Percentiles rank a stretch among this genome's conserved stretches.
phyloP scores from a whole-genome alignment of 1,284 basidiomycete species.

The Anthracocystis walkeri region DNA sequence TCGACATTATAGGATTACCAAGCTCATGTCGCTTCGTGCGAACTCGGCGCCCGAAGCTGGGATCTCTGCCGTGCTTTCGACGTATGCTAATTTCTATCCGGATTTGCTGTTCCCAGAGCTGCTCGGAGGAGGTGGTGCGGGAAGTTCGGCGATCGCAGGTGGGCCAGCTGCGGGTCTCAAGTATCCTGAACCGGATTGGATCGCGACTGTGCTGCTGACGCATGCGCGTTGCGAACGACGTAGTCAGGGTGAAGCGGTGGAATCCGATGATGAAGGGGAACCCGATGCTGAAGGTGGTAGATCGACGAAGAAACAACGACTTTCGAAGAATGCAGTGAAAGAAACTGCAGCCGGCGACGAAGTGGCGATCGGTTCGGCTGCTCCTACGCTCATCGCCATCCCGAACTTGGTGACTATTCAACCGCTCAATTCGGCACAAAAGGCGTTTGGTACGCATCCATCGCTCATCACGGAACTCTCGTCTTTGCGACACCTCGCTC shows the following conservation, averaged over 20 bases:
- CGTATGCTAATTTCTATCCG: conserved; percentile 56
- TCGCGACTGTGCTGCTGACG: conserved; percentile 32
- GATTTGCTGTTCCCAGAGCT: conserved; percentile 56
- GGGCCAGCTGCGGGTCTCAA: conserved; percentile 37
- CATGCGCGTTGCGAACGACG: conserved; percentile 38
- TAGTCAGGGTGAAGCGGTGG: conserved; percentile 25
- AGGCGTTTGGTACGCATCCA: conserved; percentile 38
- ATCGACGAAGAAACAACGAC: conserved; percentile 24
- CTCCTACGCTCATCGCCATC: conserved; percentile 25
- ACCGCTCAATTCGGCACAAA: conserved; percentile 39
- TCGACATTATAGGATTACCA: conserved; percentile 54
- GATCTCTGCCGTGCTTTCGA: conserved; percentile 48
- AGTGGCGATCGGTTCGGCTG: conserved; percentile 8
- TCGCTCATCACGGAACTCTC: conserved; percentile 52
- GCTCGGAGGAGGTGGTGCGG: conserved; percentile 29
- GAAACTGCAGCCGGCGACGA: conserved; percentile 16
- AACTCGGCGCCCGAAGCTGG: conserved; percentile 37
- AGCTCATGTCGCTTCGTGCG: conserved; percentile 48
- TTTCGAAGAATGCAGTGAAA: conserved; percentile 23
- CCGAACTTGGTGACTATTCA: conserved; percentile 52
- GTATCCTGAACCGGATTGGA: conserved; percentile 50
- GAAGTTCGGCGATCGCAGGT: conserved; percentile 30
- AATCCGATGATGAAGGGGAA: conserved; percentile 38
- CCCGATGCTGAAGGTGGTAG: conserved; percentile 6
- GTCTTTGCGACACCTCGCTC: conserved; percentile 50